phyloP scores from a whole-genome alignment of 768 basidiomycete genomes.

The Suillus bovinus region DNA sequence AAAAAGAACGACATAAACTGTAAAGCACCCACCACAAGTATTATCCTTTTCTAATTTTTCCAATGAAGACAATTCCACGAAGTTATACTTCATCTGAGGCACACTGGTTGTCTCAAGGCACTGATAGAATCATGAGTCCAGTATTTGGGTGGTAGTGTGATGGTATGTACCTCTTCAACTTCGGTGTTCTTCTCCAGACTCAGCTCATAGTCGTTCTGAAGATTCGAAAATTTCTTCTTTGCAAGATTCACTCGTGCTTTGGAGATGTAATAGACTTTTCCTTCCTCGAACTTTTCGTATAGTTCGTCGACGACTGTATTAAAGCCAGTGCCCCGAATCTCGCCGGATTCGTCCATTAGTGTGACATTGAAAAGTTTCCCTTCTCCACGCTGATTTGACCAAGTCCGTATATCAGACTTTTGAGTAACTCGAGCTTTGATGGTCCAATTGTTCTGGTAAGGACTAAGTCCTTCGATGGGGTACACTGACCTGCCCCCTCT shows the following conservation, averaged over 20 bases:
- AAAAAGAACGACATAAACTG: background rate
- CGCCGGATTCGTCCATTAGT: slow-evolving; percentile 92
- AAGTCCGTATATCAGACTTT: slow-evolving; percentile 88
- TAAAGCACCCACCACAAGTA: slow-evolving; percentile 63
- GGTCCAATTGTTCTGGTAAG: slow-evolving; percentile 98
- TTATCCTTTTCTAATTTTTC: slow-evolving; percentile 72
- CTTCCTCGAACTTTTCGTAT: slow-evolving; percentile 84
- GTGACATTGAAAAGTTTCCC: slow-evolving; percentile 94
- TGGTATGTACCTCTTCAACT: slow-evolving; percentile 69
- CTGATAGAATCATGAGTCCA: slow-evolving; percentile 40
- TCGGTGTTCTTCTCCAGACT: slow-evolving; percentile 81
- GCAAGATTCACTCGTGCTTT: slow-evolving; percentile 92
- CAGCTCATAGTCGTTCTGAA: slow-evolving; percentile 93
- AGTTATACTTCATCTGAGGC: slow-evolving; percentile 84
- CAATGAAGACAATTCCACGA: slow-evolving; percentile 64
- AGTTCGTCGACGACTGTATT: slow-evolving; percentile 82
- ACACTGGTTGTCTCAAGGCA: slow-evolving; percentile 76
- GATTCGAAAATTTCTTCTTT: slow-evolving; percentile 93
- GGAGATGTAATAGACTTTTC: slow-evolving; percentile 90
- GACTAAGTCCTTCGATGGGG: slow-evolving; percentile 93
- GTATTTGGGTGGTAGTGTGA: background rate
- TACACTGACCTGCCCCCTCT: slow-evolving; percentile 42
- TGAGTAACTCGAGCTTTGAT: slow-evolving; percentile 93
- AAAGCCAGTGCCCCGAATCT: slow-evolving; percentile 90
- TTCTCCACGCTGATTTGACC: slow-evolving; percentile 87